Evolutionary conservation across 2,329 filamentous ascomycete species (phyloP).

Genomic region (Botrytis deweyae): DNA sequence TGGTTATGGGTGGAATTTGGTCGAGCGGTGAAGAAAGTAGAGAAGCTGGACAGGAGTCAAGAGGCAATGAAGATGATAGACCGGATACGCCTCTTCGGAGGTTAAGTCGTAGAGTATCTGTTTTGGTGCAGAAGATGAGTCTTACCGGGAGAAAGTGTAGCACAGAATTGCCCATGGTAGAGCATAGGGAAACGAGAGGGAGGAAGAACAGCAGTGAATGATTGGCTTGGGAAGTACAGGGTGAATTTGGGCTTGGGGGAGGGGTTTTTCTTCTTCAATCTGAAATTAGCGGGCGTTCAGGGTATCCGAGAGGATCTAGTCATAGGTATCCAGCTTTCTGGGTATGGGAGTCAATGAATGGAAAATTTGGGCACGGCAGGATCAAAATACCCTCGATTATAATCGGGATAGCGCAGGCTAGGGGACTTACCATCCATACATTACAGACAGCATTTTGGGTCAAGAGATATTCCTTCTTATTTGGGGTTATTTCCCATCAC

Average conservation of each 20-base stretch:
- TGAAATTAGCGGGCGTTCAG: slow-evolving; percentile 6
- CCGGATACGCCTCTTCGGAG: slow-evolving; percentile 23
- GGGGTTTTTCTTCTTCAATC: neutral
- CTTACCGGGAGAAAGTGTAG: slow-evolving; percentile 20
- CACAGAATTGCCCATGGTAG: slow-evolving; percentile 24
- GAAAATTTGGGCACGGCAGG: slow-evolving; percentile 2
- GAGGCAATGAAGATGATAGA: neutral
- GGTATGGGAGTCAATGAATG: neutral
- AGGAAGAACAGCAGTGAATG: neutral
- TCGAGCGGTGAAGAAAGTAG: neutral
- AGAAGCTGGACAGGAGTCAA: neutral
- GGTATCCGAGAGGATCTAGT: neutral
- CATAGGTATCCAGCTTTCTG: neutral
- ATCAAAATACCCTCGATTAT: neutral
- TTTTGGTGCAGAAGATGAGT: slow-evolving; percentile 27
- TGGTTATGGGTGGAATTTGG: slow-evolving; percentile 11
- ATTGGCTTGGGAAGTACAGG: neutral
- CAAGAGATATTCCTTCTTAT: neutral
- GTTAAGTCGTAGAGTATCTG: slow-evolving; percentile 24
- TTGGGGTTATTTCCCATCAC: neutral
- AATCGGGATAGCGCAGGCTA: neutral
- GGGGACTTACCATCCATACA: neutral
- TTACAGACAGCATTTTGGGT: neutral
- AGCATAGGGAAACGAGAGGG: slow-evolving; percentile 26
- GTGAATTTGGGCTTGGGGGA: neutral